Conservation (phyloP, 2,329 filamentous ascomycete species). For the Hymenotorrendiella dingleyae region DNA sequence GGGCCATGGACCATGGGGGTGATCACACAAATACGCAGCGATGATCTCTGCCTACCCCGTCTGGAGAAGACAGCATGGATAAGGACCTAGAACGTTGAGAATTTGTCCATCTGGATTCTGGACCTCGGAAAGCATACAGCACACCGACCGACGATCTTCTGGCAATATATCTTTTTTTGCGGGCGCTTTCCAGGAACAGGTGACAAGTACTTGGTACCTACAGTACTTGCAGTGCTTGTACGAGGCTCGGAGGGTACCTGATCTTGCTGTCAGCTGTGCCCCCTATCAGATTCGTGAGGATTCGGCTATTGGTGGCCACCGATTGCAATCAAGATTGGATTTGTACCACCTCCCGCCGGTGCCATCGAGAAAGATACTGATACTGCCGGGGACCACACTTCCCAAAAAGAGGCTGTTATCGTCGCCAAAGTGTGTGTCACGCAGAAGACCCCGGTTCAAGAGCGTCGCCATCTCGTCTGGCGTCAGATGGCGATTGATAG, state of each 20-base stretch:
- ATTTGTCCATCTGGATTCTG: too few relatives aligned
- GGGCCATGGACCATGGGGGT: too few relatives aligned
- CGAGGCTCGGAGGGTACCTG: constrained; percentile 2
- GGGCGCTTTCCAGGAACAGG: constrained; percentile 4
- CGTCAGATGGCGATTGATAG: constrained; percentile 10
- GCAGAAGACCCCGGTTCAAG: too few relatives aligned
- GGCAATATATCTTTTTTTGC: too few relatives aligned
- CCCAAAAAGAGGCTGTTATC: constrained; percentile 1
- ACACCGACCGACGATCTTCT: too few relatives aligned
- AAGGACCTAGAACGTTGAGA: not conserved
- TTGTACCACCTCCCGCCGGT: constrained; percentile 1
- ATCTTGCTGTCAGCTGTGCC: constrained; percentile 3
- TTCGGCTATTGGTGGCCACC: constrained; percentile 5
- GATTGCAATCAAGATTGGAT: constrained; percentile 1
- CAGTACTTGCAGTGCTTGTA: too few relatives aligned
- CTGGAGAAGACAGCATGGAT: not conserved
- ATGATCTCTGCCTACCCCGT: constrained; percentile 9
- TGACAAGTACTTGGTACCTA: not conserved
- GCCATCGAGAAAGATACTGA: not conserved
- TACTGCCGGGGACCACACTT: not conserved
- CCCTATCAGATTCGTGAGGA: not conserved
- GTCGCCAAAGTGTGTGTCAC: constrained; percentile 4
- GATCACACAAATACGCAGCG: constrained; percentile 17
- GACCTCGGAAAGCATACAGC: too few relatives aligned
- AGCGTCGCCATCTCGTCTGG: constrained; percentile 8